phyloP scores from a whole-genome alignment of 257 asterid species.

The Coffea canephora region DNA sequence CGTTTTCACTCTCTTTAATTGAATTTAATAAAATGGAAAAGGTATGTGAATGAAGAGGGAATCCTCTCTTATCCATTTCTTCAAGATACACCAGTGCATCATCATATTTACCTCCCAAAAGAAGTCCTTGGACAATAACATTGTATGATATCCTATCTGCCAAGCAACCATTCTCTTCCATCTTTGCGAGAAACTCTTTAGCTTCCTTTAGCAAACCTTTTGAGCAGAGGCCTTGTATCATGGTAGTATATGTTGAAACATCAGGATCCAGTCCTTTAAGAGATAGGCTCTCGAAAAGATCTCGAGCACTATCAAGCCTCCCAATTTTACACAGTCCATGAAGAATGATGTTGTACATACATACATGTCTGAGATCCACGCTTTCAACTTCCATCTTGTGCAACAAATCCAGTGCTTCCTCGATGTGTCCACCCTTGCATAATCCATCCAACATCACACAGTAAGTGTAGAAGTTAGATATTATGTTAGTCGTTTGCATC shows the following conservation, averaged over 20 bases:
- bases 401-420: slow-evolving; percentile 23
- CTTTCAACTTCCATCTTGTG: background rate
- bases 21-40: background rate
- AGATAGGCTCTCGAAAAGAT: slow-evolving; percentile 2
- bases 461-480: slow-evolving; percentile 17
- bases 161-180: background rate
- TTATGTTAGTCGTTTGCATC: slow-evolving; percentile 16
- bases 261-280: slow-evolving; percentile 15
- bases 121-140: slow-evolving; percentile 11
- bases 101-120: background rate
- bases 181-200: background rate
- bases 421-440: slow-evolving; percentile 1
- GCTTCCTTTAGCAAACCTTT: slow-evolving; percentile 25
- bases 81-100: slow-evolving; percentile 8
- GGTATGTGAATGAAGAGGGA: background rate
- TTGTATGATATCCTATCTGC: background rate
- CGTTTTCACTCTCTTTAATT: background rate
- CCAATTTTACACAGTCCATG: slow-evolving; percentile 24
- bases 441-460: slow-evolving; percentile 23
- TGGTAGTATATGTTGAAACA: slow-evolving; percentile 17
- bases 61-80: slow-evolving; percentile 18
- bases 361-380: background rate
- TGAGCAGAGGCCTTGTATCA: slow-evolving; percentile 7
- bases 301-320: slow-evolving; percentile 5
- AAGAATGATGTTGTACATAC: background rate